phyloP scores from a whole-genome alignment of 2,329 filamentous ascomycete genomes.

The Madurella fahalii region DNA sequence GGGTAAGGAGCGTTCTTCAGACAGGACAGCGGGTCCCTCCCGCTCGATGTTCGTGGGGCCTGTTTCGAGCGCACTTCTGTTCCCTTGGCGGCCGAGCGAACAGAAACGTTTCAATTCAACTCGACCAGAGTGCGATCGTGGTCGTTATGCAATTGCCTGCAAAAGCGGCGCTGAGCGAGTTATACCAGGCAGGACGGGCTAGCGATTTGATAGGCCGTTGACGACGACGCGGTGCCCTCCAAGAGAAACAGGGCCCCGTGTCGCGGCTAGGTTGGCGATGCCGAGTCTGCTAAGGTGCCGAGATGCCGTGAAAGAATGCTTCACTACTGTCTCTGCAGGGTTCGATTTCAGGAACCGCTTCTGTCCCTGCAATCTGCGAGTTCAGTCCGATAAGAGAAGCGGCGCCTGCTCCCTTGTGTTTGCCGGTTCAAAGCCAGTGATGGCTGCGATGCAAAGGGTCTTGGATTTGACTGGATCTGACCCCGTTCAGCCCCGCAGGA shows the following conservation, averaged over 20 bases:
- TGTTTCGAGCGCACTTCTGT: slow-evolving; percentile 4
- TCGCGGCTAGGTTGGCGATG: not conserved
- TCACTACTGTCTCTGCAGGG: slow-evolving; percentile 7
- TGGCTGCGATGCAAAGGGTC: not conserved
- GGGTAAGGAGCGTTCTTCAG: slow-evolving; percentile 19
- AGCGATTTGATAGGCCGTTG: not conserved
- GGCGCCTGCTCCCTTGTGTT: not conserved
- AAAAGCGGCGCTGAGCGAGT: too few species aligned
- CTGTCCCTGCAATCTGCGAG: not conserved
- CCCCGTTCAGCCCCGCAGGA: not conserved
- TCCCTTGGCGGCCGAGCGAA: not conserved
- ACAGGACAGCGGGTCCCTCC: slow-evolving; percentile 21
- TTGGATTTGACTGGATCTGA: not conserved
- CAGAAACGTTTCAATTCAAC: too few species aligned
- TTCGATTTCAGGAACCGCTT: slow-evolving; percentile 2
- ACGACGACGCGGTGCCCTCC: too few species aligned
- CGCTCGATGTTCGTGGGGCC: slow-evolving; percentile 12
- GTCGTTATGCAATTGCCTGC: too few species aligned
- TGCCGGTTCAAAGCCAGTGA: not conserved
- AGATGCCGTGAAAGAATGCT: slow-evolving; percentile 8
- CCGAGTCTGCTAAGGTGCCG: not conserved
- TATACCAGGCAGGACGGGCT: not conserved
- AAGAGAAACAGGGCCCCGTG: too few species aligned
- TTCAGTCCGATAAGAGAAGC: not conserved
- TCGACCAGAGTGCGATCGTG: too few species aligned